Evolutionary conservation across 257 asterid genomes (phyloP).

Genomic region (Primulina eburnea): DNA sequence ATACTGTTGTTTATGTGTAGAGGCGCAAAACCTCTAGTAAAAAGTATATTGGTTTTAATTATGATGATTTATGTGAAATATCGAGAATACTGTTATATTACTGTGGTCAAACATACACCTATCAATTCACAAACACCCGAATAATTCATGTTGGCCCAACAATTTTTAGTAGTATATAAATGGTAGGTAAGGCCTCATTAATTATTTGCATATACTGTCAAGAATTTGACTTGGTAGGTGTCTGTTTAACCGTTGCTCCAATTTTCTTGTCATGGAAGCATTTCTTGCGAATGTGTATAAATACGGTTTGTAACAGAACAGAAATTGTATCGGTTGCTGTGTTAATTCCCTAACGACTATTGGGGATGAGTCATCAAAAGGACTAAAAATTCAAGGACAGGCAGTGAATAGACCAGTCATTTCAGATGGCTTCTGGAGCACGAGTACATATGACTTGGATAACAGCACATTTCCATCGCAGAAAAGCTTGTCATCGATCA

Average conservation of each 20-base stretch:
- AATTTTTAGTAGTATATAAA: too few species aligned
- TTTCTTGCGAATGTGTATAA: slow-evolving; percentile 39
- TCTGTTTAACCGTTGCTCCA: background rate
- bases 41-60: too few species aligned
- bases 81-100: too few species aligned
- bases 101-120: too few species aligned
- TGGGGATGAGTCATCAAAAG: slow-evolving; percentile 70
- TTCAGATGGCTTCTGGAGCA: slow-evolving; percentile 81
- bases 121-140: background rate
- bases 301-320: slow-evolving; percentile 59
- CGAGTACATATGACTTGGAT: slow-evolving; percentile 66
- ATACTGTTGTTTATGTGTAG: background rate
- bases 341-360: slow-evolving; percentile 55
- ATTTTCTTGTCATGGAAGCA: slow-evolving; percentile 17
- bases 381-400: slow-evolving; percentile 69
- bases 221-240: background rate
- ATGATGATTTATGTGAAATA: background rate
- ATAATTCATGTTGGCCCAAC: background rate
- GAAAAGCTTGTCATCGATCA: slow-evolving; percentile 67
- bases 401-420: slow-evolving; percentile 47
- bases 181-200: background rate
- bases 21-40: too few species aligned
- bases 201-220: background rate
- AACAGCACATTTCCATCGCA: slow-evolving; percentile 58
- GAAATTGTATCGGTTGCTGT: slow-evolving; percentile 75